phyloP scores from a whole-genome alignment of 2,329 filamentous ascomycete genomes.

The Claviceps monticola region DNA sequence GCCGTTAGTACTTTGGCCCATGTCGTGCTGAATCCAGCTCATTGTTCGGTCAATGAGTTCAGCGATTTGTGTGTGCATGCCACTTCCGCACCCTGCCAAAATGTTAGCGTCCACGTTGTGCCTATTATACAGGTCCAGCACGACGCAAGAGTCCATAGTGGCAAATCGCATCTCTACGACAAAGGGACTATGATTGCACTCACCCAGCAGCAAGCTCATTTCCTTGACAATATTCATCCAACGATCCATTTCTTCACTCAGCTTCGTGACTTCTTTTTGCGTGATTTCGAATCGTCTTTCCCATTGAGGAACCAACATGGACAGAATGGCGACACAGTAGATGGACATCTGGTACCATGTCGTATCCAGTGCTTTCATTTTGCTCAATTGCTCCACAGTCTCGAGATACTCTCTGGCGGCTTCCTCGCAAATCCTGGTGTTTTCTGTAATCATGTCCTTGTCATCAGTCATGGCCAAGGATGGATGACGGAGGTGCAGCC shows the following conservation, averaged over 20 bases:
- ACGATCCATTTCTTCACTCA: slow-evolving; percentile 52
- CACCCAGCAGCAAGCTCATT: slow-evolving; percentile 52
- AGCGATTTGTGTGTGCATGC: slow-evolving; percentile 30
- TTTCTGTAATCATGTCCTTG: slow-evolving; percentile 41
- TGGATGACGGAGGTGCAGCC: slow-evolving; percentile 46
- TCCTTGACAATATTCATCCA: slow-evolving; percentile 59
- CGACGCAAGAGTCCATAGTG: background rate
- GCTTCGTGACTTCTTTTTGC: slow-evolving; percentile 39
- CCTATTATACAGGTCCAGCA: background rate
- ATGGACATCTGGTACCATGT: slow-evolving; percentile 65
- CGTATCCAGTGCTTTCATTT: slow-evolving; percentile 56
- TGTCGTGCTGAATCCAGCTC: slow-evolving; percentile 37
- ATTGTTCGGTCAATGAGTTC: slow-evolving; percentile 38
- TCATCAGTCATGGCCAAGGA: slow-evolving; percentile 44
- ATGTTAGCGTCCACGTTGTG: slow-evolving; percentile 4
- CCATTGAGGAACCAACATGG: slow-evolving; percentile 55
- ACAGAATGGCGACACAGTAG: slow-evolving; percentile 61
- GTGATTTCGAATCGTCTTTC: slow-evolving; percentile 49
- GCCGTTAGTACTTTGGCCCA: slow-evolving; percentile 16
- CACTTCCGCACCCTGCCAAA: slow-evolving; percentile 27
- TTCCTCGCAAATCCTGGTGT: slow-evolving; percentile 52
- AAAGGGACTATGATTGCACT: background rate
- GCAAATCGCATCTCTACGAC: background rate
- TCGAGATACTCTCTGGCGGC: slow-evolving; percentile 50
- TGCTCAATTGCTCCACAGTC: slow-evolving; percentile 43